Evolutionary conservation across 441 rosid species (phyloP), one percentile per base, ranked within the genome.

Genomic region (Corymbia calophylla): DNA sequence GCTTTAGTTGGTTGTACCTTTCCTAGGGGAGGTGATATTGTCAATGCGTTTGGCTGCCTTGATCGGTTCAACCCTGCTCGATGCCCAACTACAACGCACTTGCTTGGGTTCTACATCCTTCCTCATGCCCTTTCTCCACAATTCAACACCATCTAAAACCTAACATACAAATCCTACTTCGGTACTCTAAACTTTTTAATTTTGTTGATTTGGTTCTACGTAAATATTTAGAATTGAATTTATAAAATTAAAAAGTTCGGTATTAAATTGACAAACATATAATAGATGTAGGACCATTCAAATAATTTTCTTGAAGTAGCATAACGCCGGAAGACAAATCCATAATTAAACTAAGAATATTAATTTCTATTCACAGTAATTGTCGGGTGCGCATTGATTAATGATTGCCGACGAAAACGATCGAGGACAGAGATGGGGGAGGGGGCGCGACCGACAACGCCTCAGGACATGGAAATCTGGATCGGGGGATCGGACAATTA

Each of bases 201-300:
- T 39, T 39, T 39, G 44, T 39, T 5, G 44, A 39, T 39, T 39
- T 6, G 5, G 5, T 39, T 7, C 15, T 2, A 13, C 4, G 0
- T 1, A 11, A 73, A 39, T 2, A 2, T 2, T 73, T 10, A 39
- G 0, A 1, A 39, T 0, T 21, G 13, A 73, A 73, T 73, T 39
- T 10, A 2, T 25, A 39, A 21, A 35, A 73, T 2, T 39, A 2
- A 35, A 10, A 39, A 5, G 15, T 11, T 39, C 7, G 5, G 0
- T 8, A 10, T 1, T 1, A 2, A 3, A 39, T 73, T 2, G 49
- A 6, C 44, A 39, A 4, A 3, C 9, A 2, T 2, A 3, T 3
- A 1, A 27, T 29, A 29, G 13, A 32, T 29, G 13, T 13, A 29
- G 5, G 17, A 62, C 2, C 11, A 2, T 13, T 3, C 0, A 4